Percentiles rank a stretch among this genome's conserved stretches.
Evolutionary conservation across 441 rosid genomes (phyloP).

Genomic region (Aquilaria agallochum): DNA sequence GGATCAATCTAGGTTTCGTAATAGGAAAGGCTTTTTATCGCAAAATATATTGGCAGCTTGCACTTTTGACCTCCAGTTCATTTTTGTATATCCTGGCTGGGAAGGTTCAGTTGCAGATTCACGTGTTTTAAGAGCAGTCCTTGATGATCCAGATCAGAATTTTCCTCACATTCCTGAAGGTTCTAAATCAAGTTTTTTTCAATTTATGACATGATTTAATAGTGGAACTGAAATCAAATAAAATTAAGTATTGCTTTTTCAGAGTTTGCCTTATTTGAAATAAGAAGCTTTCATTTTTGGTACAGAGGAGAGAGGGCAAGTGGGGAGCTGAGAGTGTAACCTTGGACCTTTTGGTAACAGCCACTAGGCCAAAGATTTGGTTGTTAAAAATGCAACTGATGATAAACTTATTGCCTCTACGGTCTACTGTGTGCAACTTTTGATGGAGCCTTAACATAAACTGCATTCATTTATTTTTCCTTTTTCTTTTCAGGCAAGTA

Average conservation of each 20-base stretch:
- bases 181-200: constrained; percentile 7
- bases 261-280: no score
- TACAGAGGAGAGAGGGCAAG: neutral
- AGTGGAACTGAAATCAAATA: no score
- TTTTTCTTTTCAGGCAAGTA: constrained; percentile 53
- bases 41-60: constrained; percentile 89
- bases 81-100: constrained; percentile 82
- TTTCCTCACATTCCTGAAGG: constrained; percentile 77
- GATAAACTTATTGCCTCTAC: no score
- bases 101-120: constrained; percentile 84
- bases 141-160: constrained; percentile 77
- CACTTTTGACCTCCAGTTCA: constrained; percentile 71
- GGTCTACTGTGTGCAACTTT: no score
- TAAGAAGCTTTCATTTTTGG: neutral
- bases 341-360: no score
- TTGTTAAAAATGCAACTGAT: no score
- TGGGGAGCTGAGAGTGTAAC: no score
- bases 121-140: constrained; percentile 69
- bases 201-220: no score
- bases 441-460: no score
- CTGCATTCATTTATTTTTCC: neutral
- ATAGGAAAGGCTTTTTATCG: constrained; percentile 56
- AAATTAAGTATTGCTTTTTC: no score
- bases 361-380: no score
- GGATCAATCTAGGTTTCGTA: constrained; percentile 73